Base-by-base conservation (phyloP, 805 yeast species). In the Cyberlindnera mycetangii region DNA sequence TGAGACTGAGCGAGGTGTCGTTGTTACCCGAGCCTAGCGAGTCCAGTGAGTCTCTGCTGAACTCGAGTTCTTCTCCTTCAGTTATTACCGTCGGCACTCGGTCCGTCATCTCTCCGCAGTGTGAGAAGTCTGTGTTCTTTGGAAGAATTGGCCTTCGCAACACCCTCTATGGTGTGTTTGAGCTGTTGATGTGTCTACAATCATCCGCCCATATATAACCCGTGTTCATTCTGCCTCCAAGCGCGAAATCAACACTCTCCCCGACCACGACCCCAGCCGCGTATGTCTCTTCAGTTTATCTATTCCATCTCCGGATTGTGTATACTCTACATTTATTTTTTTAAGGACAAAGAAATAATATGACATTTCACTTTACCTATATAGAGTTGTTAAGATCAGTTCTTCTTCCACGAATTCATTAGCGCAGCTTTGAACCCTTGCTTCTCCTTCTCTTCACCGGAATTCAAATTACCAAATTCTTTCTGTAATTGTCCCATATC, bases 341-440 rank as follows among this genome's bases (percentile, higher is more conserved):
- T 6, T 10, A 32, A 10, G 14, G 5, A 32, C 10, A 18, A 19
- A 32, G 19, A 5, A 32, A 32, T 17, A 8, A 18, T n/a, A 15
- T 20, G n/a, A n/a, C n/a, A n/a, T 20, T 21, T 34, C 12, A 11
- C 41, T 20, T 39, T 10, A 11, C 28, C 28, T 25, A 11, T 25
- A 25, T 25, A n/a, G 10, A 25, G 7, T 8, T 25, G 14, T 11
- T 5, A 11, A 25, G 28, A 25, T 25, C 28, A 25, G 25, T 36
- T 45, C 39, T 52, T 54, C 44, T 55, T 55, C 61, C 60, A 57
- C 5, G 57, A 50, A 33, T 50, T 54, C 52, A 56, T 38, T 14
- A 58, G 31, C 6, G 42, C 41, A 7, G 53, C 42, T 33, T 44
- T 48, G 32, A 53, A 36, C 16, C 52, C 50, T 32, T 47, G 28